A percentile compares a stretch with the other conserved stretches of the same genome.
These are phyloP conservation scores for Mycosarcoma maydis DNA, from an alignment of 1,284 basidiomycete genomes.

Conservation along the genomic window DNA sequence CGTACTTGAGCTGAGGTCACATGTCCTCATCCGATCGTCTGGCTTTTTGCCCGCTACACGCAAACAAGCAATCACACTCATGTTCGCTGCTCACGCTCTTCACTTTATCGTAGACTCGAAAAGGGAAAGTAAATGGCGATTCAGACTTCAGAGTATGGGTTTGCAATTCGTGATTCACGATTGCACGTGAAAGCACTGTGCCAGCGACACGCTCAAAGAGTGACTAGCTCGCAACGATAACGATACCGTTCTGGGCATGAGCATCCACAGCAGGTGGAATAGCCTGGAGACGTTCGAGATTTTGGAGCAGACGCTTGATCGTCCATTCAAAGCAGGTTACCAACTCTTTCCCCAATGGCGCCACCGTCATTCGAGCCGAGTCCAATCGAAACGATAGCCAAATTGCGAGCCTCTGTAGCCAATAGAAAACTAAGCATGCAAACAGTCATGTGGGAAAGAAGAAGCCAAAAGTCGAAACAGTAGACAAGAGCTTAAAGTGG, in stretches of 20 bases:
- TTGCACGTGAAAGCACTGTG: background rate
- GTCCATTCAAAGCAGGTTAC: too few relatives aligned
- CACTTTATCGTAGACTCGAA: too few relatives aligned
- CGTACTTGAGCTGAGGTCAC: too few relatives aligned
- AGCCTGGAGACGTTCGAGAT: background rate
- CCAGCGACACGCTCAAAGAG: background rate
- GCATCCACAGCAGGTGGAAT: background rate
- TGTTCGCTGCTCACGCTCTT: too few relatives aligned
- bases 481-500: conserved; percentile 2
- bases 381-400: background rate
- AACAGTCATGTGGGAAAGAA: background rate
- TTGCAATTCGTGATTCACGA: background rate
- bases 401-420: conserved; percentile 4
- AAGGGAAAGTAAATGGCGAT: too few relatives aligned
- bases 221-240: conserved; percentile 2
- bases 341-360: background rate
- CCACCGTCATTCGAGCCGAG: background rate
- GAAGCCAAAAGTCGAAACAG: background rate
- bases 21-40: too few relatives aligned
- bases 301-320: background rate
- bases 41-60: too few relatives aligned
- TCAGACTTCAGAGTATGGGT: too few relatives aligned
- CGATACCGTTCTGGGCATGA: conserved; percentile 10
- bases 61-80: too few relatives aligned
- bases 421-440: conserved; percentile 5